Evolutionary conservation across 2,329 filamentous ascomycete species (phyloP), one percentile per base, ranked within the genome.

Genomic region (Colletotrichum abscissum): DNA sequence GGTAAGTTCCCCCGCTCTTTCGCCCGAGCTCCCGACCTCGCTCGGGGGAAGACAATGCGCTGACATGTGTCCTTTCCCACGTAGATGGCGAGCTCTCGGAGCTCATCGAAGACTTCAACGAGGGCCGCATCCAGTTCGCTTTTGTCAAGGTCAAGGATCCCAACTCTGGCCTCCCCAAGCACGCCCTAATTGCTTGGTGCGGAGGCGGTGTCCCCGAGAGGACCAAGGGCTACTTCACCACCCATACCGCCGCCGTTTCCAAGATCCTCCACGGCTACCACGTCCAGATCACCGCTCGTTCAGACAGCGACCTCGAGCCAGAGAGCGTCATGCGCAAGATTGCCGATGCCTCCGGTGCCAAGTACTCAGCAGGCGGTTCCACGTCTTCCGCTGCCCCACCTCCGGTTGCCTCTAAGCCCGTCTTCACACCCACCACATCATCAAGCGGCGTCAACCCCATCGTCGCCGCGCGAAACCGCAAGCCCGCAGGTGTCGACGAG

Each of bases 151-250:
- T 99, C 86, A 98, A 95, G 83, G 97, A 99, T 81, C 94, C 95
- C 68, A 99, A 99, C 83, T 94, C 93, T 3, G 87, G 86, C 26
- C 90, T 99, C 19, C 95, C 96, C 63, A 99, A 99, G 87, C 94
- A 92, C 81, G 94, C 97, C 73, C 89, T 99, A 77, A 95, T 99
- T 81, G 95, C 94, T 77, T 99, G 97, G 93, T 99, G 97, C 82
- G 97, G 97, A 77, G 96, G 97, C 80, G 97, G 97, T 78, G 97
- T 99, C 19, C 97, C 97, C n/a, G 97, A 99, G 85, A 90, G 96
- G 79, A 98, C 96, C 74, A 99, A 98, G 85, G 97, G 97, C 76
- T 98, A 98, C 85, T 99, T 99, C 82, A 98, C 95, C 77, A 98
- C 95, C 85, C 96, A 99, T 84, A 87, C 97, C 60, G 92, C 93